Conservation (phyloP, 345 rosid species). For the Firmiana major region DNA sequence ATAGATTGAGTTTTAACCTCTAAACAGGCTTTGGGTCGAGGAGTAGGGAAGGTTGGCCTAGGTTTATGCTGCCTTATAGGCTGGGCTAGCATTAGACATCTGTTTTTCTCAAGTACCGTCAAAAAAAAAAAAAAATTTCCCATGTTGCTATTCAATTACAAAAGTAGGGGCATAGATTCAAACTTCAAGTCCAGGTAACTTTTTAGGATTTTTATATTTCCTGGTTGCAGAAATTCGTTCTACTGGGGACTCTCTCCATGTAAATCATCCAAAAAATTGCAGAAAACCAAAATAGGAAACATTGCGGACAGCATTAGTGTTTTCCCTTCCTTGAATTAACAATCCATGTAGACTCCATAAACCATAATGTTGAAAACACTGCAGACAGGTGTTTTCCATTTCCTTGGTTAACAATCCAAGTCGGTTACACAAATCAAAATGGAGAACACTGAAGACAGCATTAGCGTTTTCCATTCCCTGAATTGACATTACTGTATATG, state of each 20-base stretch:
- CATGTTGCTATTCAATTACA: background rate
- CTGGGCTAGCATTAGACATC: background rate
- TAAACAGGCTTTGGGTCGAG: background rate
- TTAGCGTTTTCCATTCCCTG: background rate
- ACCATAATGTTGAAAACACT: background rate
- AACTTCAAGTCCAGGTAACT: conserved; percentile 1
- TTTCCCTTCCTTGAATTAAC: background rate
- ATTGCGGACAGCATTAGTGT: background rate
- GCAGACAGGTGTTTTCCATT: background rate
- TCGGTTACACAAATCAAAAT: background rate
- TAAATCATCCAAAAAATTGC: background rate
- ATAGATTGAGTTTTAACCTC: background rate
- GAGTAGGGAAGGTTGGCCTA: background rate
- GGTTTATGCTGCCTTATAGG: conserved; percentile 7
- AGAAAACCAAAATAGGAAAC: background rate
- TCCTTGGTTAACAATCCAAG: no score
- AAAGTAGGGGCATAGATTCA: background rate
- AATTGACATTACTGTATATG: background rate
- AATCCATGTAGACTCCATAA: background rate
- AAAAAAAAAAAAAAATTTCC: background rate
- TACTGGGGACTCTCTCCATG: background rate
- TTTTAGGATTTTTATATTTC: background rate
- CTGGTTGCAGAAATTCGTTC: background rate
- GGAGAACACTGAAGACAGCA: background rate
- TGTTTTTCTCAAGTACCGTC: background rate